Conservation (phyloP, 2,329 filamentous ascomycete genomes). For the Akanthomyces uredinophilus region DNA sequence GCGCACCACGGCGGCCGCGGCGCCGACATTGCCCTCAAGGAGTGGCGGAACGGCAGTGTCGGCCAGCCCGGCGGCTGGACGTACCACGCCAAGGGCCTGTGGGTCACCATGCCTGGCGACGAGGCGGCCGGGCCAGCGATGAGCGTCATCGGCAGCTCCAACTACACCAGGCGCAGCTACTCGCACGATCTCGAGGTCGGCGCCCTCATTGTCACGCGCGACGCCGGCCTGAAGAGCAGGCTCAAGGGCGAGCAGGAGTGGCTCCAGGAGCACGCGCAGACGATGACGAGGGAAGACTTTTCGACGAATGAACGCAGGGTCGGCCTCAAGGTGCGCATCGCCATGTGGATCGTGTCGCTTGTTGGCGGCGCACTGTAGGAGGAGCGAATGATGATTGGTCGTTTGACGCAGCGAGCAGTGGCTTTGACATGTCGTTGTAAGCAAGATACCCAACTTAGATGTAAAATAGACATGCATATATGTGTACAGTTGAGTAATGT, state of each 20-base stretch:
- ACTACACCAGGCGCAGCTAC: slow-evolving; percentile 94
- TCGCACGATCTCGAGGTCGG: slow-evolving; percentile 88
- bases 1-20: slow-evolving; percentile 42
- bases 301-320: slow-evolving; percentile 77
- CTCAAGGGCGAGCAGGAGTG: slow-evolving; percentile 76
- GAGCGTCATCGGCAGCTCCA: slow-evolving; percentile 83
- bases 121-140: slow-evolving; percentile 58
- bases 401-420: neutral
- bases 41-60: slow-evolving; percentile 82
- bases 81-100: slow-evolving; percentile 95
- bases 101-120: slow-evolving; percentile 70
- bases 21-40: slow-evolving; percentile 65
- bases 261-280: slow-evolving; percentile 68
- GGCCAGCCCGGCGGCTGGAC: slow-evolving; percentile 85
- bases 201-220: slow-evolving; percentile 75
- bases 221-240: slow-evolving; percentile 64
- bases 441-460: slow-evolving; percentile 6
- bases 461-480: neutral
- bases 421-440: neutral
- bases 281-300: slow-evolving; percentile 72
- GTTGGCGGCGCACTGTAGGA: slow-evolving; percentile 78
- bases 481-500: neutral
- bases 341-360: slow-evolving; percentile 88
- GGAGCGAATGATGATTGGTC: neutral
- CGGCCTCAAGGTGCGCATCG: slow-evolving; percentile 74